Base-by-base conservation (phyloP, 2,329 filamentous ascomycete genomes). In the Rhynchosporium secalis region DNA sequence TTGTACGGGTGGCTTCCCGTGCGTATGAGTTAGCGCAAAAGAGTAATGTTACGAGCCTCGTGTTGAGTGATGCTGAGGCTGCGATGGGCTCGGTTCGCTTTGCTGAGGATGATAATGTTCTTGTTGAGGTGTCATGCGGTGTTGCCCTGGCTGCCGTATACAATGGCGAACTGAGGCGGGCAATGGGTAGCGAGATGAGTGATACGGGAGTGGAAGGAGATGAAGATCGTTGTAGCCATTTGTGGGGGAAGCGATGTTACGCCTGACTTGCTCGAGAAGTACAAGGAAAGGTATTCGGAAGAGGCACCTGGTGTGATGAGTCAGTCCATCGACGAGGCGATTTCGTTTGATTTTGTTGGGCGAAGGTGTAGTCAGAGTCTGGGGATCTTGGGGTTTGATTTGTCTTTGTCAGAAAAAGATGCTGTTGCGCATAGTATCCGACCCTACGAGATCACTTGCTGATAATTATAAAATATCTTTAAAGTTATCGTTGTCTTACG, bases 41-140 rank as follows among this genome's bases (percentile, higher is more conserved):
- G 1, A 74, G 83, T 43, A 78, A 79, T 48, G 82, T 89, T 29
- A 79, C 80, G 43, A 86, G 82, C 65, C 76, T 84, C 2, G 88
- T 92, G 0, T 79, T 95, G 8, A 81, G 80, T 2, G 91, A 96
- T 70, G 86, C 86, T 3, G 90, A 95, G 71, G 93, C 94, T 0
- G 91, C 90, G 26, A 84, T 87, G 76, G 92, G 87, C 2, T 90
- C 88, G 59, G 86, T 89, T 71, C 80, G 85, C 29, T 87, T 97
- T 65, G 88, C 91, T 9, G 90, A 97, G 67, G 92, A 96, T 64
- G 90, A 93, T 69, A 79, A 89, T 31, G 77, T 94, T 61, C 79
- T 96, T 62, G 91, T 96, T 3, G 94, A 98, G 78, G 80, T 89
- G 41, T 87, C 92, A 0, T 97, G 94, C 74, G 92, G 93, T 0